Conservation (phyloP, 2,329 filamentous ascomycete genomes). For the Dothistroma septosporum region DNA sequence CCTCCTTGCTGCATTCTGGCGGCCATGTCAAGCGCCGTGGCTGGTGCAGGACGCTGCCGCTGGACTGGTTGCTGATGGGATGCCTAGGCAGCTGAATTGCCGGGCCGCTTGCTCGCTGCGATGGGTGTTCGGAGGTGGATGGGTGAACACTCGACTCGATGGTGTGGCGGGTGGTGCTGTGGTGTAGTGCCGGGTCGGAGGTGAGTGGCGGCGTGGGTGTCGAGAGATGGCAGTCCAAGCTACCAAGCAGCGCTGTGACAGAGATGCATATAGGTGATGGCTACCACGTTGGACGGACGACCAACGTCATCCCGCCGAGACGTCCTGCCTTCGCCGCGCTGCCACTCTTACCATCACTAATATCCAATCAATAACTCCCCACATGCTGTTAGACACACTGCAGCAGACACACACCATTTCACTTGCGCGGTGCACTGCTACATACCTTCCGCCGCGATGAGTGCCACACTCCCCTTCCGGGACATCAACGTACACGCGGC, state of each 20-base stretch:
- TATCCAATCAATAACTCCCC: background rate
- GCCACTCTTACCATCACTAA: background rate
- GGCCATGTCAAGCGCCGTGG: conserved; percentile 60
- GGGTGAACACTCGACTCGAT: too few relatives aligned
- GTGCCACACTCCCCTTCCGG: conserved; percentile 67
- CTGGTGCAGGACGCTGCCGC: background rate
- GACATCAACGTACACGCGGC: conserved; percentile 97
- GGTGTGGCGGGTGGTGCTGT: too few relatives aligned
- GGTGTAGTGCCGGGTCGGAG: too few relatives aligned
- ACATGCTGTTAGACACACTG: background rate
- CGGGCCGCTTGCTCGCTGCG: background rate
- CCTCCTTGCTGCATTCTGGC: conserved; percentile 72
- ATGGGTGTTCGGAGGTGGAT: background rate
- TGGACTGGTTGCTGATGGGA: background rate
- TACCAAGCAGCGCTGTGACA: too few relatives aligned
- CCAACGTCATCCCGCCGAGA: background rate
- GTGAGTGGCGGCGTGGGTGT: too few relatives aligned
- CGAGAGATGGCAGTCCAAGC: too few relatives aligned
- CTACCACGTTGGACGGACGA: background rate
- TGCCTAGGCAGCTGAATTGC: background rate
- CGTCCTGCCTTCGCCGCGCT: background rate
- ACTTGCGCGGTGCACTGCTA: background rate
- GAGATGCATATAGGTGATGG: too few relatives aligned
- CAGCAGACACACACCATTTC: background rate
- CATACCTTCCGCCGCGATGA: conserved; percentile 38